Conservation (phyloP, 805 yeast species). For the Yamadazyma phyllophila region DNA sequence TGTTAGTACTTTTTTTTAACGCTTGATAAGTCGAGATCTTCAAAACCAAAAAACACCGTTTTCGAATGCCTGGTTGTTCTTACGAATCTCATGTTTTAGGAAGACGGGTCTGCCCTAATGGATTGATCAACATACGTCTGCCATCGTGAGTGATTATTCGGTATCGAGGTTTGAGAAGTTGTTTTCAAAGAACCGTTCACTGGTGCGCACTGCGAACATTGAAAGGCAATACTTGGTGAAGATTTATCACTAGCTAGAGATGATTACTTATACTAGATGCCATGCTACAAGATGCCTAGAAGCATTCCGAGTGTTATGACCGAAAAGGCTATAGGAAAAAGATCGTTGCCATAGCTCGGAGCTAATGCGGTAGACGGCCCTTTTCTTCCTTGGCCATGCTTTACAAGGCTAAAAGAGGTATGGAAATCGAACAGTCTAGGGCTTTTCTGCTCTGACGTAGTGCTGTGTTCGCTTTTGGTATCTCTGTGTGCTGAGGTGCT, state of each 20-base stretch:
- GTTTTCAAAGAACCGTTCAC: slow-evolving; percentile 3
- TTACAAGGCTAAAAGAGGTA: slow-evolving; percentile 1
- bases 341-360: neutral
- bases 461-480: neutral
- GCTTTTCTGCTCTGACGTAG: neutral
- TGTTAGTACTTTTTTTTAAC: slow-evolving; percentile 16
- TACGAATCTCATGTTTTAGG: no score
- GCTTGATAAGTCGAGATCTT: neutral
- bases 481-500: neutral
- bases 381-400: neutral
- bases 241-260: neutral
- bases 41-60: neutral
- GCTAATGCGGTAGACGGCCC: neutral
- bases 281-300: neutral
- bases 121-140: slow-evolving; percentile 12
- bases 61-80: neutral
- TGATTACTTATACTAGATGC: no score
- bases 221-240: neutral
- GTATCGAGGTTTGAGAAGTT: neutral
- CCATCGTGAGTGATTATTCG: slow-evolving; percentile 6
- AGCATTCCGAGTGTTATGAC: neutral
- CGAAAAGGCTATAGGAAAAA: neutral
- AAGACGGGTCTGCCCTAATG: neutral
- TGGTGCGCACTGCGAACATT: neutral
- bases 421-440: slow-evolving; percentile 2